Evolutionary conservation across 2,329 filamentous ascomycete species (phyloP), one percentile per base, ranked within the genome.

Genomic region (Pseudopyrenochaeta lycopersici): DNA sequence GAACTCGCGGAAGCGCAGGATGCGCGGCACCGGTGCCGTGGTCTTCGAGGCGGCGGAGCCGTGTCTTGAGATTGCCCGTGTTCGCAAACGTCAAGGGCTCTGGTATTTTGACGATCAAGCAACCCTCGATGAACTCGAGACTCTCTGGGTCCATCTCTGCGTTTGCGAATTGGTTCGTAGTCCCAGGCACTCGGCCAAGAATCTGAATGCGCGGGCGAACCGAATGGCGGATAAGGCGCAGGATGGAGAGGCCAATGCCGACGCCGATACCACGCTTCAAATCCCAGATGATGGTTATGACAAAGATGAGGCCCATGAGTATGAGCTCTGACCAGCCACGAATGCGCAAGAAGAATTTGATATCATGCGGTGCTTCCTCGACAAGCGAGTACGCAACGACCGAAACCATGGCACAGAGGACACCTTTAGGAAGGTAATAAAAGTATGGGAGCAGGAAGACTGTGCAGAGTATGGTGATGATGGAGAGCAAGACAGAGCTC

Each of bases 71-170:
- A 64, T 95, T 91, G 41, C 93, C 95, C 0, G 95, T 98, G 74
- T 99, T 99, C 70, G 94, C 94, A 74, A 99, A 99, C 0, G 94
- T 98, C 45, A 99, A 81, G 0, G 95, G 95, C 72, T 99, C 95
- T 0, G 95, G 94, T 49, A 99, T 98, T 81, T 98, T 98, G 67
- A 98, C 92, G 55, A 99, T 97, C 9, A 99, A 81, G 56, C 91
- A 96, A 14, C 94, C 91, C 61, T 97, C 93, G 47, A 97, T 85
- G 67, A 96, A 93, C 73, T 98, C 94, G 2, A 98, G 82, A 23
- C 84, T 83, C 39, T 89, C 87, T 0, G 88, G 85, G 50, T 90
- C 85, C 0, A 88, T 68, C 66, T 89, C 93, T 1, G 93, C 92
- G 66, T 96, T 96, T 60, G 94, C 91, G 68, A 96, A 97, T 4